Percentiles rank a stretch among this genome's conserved stretches.
Conservation (phyloP, 495 filamentous ascomycete species). For the Talaromyces borbonicus region DNA sequence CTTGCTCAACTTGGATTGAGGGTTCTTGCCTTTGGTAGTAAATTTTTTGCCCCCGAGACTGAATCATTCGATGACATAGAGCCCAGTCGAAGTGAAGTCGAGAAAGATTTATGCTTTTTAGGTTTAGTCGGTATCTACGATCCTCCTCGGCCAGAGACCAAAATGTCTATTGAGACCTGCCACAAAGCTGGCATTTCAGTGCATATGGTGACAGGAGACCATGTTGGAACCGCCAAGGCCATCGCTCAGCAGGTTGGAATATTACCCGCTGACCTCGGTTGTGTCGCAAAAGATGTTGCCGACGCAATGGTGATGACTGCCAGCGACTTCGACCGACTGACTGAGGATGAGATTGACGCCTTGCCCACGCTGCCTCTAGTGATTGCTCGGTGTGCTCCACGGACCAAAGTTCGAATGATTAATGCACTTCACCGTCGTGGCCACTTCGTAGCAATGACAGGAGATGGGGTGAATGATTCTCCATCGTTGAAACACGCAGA, state of each 20-base stretch:
- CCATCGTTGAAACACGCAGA: constrained; percentile 74
- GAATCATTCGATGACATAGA: constrained; percentile 33
- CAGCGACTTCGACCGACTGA: constrained; percentile 51
- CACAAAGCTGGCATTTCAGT: constrained; percentile 62
- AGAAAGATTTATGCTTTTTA: constrained; percentile 48
- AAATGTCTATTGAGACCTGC: constrained; percentile 53
- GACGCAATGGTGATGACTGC: constrained; percentile 52
- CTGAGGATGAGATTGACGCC: constrained; percentile 48
- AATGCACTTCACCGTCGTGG: constrained; percentile 60
- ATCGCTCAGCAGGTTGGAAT: constrained; percentile 73
- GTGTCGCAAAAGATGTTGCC: constrained; percentile 38
- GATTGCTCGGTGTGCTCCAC: constrained; percentile 60
- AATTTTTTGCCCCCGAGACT: constrained; percentile 56
- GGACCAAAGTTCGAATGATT: constrained; percentile 72
- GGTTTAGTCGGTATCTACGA: constrained; percentile 72
- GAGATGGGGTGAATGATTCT: constrained; percentile 82
- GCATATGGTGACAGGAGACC: constrained; percentile 76
- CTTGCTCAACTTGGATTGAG: constrained; percentile 56
- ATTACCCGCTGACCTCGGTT: constrained; percentile 46
- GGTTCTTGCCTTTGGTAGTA: constrained; percentile 51
- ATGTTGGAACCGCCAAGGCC: constrained; percentile 62
- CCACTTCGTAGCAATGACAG: constrained; percentile 72
- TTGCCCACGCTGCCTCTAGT: constrained; percentile 59
- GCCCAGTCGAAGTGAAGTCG: constrained; percentile 30
- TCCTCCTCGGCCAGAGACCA: constrained; percentile 61